Evolutionary conservation across 495 filamentous ascomycete genomes (phyloP).

Genomic region (Aspergillus affinis): DNA sequence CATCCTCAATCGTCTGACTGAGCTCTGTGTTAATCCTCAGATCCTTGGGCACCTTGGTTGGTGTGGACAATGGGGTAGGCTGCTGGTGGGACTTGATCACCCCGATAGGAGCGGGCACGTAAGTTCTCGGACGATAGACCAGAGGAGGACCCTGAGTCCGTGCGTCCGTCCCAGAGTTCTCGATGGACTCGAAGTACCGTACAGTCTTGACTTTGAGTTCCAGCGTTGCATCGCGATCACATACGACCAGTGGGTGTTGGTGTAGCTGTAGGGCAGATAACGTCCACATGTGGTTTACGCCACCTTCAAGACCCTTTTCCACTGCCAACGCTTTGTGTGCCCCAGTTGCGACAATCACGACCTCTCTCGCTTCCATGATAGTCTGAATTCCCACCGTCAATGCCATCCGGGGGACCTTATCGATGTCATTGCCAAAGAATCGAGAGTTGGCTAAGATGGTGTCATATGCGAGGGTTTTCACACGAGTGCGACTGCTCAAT

Average conservation of each 20-base stretch:
- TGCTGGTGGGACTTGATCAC: conserved; percentile 28
- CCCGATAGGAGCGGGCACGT: conserved; percentile 37
- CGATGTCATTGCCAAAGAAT: conserved; percentile 75
- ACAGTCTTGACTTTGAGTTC: conserved; percentile 87
- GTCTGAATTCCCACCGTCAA: conserved; percentile 88
- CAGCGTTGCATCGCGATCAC: conserved; percentile 81
- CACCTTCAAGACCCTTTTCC: conserved; percentile 77
- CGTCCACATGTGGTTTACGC: conserved; percentile 89
- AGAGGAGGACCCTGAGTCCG: conserved; percentile 55
- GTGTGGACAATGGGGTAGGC: conserved; percentile 28
- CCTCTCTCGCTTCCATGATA: conserved; percentile 76
- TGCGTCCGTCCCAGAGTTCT: conserved; percentile 57
- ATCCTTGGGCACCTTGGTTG: conserved; percentile 40
- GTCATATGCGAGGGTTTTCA: conserved; percentile 85
- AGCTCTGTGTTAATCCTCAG: conserved; percentile 48
- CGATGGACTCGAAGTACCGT: conserved; percentile 65
- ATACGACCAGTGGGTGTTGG: conserved; percentile 75
- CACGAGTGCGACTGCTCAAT: conserved; percentile 72
- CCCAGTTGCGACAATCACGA: conserved; percentile 79
- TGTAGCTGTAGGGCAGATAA: conserved; percentile 78
- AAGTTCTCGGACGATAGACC: conserved; percentile 43
- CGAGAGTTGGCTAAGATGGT: conserved; percentile 82
- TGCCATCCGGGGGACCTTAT: conserved; percentile 76
- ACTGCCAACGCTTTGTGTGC: conserved; percentile 79
- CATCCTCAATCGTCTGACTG: conserved; percentile 38